Conservation (phyloP, 768 basidiomycete genomes). For the Calocybe indica region DNA sequence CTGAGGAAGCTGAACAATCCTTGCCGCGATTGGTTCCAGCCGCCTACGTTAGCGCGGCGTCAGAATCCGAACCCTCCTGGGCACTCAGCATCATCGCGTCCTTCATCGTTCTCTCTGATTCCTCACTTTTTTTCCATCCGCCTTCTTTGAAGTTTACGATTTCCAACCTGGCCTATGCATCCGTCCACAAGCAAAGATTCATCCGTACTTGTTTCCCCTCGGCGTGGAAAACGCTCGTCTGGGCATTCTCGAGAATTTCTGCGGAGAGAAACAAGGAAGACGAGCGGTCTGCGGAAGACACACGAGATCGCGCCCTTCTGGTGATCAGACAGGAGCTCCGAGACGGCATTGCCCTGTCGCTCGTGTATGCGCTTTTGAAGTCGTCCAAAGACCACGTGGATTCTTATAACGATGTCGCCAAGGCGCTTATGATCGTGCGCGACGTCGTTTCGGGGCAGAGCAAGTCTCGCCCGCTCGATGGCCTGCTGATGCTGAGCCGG, state of each 20-base stretch:
- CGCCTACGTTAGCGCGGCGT: conserved; percentile 14
- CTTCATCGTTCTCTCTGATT: conserved; percentile 41
- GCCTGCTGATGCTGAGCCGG: conserved; percentile 26
- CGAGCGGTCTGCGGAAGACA: conserved; percentile 10
- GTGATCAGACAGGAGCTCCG: conserved; percentile 42
- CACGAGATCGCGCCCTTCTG: conserved; percentile 29
- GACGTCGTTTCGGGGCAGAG: conserved; percentile 27
- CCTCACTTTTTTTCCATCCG: conserved; percentile 34
- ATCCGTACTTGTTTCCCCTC: conserved; percentile 34
- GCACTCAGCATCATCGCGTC: conserved; percentile 37
- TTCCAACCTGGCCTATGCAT: conserved; percentile 23
- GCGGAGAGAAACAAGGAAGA: conserved; percentile 10
- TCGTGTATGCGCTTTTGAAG: conserved; percentile 35
- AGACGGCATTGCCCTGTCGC: conserved; percentile 34
- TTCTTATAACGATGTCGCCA: conserved; percentile 18
- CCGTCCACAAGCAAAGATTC: conserved; percentile 24
- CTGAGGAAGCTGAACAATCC: conserved; percentile 4
- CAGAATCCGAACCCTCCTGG: conserved; percentile 26
- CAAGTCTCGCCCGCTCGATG: conserved; percentile 22
- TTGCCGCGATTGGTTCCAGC: conserved; percentile 20
- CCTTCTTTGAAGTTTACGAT: conserved; percentile 31
- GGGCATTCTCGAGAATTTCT: conserved; percentile 45
- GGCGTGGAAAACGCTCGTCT: conserved; percentile 51
- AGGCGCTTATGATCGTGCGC: conserved; percentile 29
- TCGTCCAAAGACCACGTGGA: background rate